Base-by-base conservation (phyloP, 495 filamentous ascomycete genomes). In the Daldinia childiae region DNA sequence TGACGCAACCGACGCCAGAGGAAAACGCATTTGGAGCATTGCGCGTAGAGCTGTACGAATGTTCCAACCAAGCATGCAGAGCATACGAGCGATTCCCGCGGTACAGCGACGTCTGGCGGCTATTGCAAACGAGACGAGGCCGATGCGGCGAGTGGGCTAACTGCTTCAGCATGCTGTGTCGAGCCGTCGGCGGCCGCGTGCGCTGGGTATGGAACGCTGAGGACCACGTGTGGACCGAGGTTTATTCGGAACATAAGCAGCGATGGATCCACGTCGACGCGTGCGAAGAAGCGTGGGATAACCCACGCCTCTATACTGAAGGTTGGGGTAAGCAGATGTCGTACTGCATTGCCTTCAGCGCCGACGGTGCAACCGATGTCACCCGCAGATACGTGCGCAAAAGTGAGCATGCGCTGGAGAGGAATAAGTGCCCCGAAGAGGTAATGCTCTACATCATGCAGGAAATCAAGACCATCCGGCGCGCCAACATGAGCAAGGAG, bases 171-270 rank as follows among this genome's bases (percentile, higher is more conserved):
- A 99, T 99, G 95, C 86, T 99, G 21, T 98, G 95, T 81, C 88
- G 95, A 48, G 95, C 95, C 6, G 87, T 98, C 30, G 94, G 94
- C 34, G 91, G 89, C 38, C 88, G 96, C 50, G 95, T 98, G 17
- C 88, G 95, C 70, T 99, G 96, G 96, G 93, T 99, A 29, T 99
- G 96, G 96, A 98, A 98, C 70, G 89, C 91, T 32, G 95, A 99
- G 80, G 96, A 99, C 79, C 91, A 97, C 68, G 92, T 97, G 21
- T 99, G 95, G 95, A 97, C 94, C 1, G 95, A 99, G 78, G 90
- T 98, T 26, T 99, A 97, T 79, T 97, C 94, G 15, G 94, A 95
- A 71, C 93, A 97, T 75, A 89, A 94, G 69, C 90, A 91, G 74
- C 88, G 93, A 71, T 99, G 95, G 95, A 85, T 99, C n/a, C 96